Conservation (phyloP, 1,139 yeast genomes). For the Pichia sp. region DNA sequence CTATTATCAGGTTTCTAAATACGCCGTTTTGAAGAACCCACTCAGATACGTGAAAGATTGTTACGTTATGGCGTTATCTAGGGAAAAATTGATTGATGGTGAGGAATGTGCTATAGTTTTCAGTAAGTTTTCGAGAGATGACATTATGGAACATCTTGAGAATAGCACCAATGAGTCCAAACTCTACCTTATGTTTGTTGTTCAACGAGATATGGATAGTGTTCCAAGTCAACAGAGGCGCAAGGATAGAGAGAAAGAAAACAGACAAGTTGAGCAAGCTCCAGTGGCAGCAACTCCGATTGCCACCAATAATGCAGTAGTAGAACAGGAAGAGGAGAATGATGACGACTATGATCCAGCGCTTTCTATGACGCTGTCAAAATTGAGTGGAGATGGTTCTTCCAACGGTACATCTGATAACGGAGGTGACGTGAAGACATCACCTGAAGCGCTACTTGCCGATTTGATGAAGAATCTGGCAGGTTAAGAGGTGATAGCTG, state of each 20-base stretch:
- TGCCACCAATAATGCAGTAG: not conserved
- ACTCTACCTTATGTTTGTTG: slow-evolving; percentile 16
- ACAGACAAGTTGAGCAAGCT: not conserved
- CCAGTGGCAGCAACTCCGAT: not conserved
- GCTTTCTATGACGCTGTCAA: slow-evolving; percentile 3
- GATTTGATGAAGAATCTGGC: slow-evolving; percentile 1
- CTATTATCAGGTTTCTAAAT: slow-evolving; percentile 11
- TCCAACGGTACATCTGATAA: not conserved
- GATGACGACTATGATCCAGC: slow-evolving; percentile 11
- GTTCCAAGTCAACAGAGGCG: not conserved
- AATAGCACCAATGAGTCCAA: slow-evolving; percentile 3
- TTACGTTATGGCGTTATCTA: slow-evolving; percentile 45
- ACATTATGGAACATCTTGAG: slow-evolving; percentile 6
- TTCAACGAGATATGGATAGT: slow-evolving; percentile 10
- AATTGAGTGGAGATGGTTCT: not conserved
- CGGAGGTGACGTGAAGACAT: no score
- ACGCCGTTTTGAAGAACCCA: slow-evolving; percentile 52
- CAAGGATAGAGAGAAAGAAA: not conserved
- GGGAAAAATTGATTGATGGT: slow-evolving; percentile 15
- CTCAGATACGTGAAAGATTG: slow-evolving; percentile 56
- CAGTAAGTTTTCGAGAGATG: slow-evolving; percentile 10
- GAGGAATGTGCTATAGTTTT: slow-evolving; percentile 9
- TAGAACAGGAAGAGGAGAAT: not conserved
- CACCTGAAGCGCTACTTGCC: slow-evolving; percentile 1
- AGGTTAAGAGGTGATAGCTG: no score